Evolutionary conservation across 106 monocot genomes (phyloP), one percentile per base, ranked within the genome.

Genomic region (Cymbidium sinense): DNA sequence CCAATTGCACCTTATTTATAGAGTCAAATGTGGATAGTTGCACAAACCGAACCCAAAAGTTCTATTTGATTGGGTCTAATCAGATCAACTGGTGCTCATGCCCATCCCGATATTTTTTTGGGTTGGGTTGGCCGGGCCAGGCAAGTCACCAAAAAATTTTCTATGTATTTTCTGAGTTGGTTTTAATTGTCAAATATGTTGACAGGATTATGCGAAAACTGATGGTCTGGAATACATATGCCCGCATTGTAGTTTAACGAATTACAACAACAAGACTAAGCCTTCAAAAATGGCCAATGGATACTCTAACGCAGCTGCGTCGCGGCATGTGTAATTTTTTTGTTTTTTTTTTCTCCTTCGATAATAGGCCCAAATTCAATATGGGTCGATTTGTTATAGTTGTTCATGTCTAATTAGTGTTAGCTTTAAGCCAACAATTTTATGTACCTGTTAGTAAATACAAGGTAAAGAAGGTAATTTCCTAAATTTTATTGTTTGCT

Each of bases 181-280:
- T 15, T 13, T 47, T 13, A 47, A 47, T 15, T 44, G 2, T 77
- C 64, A n/a, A 27, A 25, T 37, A 12, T 86, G n/a, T 3, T 37
- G n/a, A 25, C 86, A 95, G 92, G 95, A 95, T 62, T 96, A 96
- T 23, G 95, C 95, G 0, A 96, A 96, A 80, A 96, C 93, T 3
- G 95, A 93, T 75, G 93, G 95, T 23, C 61, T 96, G 87, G 95
- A 96, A 61, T 96, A 96, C 64, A 87, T 96, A 77, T 96, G 95
- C 74, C 95, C 93, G 1, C 93, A 93, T 47, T 96, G 95, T 83
- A 96, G 95, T 79, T 19, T 90, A 65, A 78, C 82, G 0, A 95
- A 87, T 74, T 44, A 74, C 25, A 74, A 15, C 71, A 79, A 81
- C 76, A 91, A 86, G 77, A 96, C 62, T 39, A 95, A 93, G 72